phyloP scores from a whole-genome alignment of 352 stramenopile genomes.

The Phytopythium oedochilum region DNA sequence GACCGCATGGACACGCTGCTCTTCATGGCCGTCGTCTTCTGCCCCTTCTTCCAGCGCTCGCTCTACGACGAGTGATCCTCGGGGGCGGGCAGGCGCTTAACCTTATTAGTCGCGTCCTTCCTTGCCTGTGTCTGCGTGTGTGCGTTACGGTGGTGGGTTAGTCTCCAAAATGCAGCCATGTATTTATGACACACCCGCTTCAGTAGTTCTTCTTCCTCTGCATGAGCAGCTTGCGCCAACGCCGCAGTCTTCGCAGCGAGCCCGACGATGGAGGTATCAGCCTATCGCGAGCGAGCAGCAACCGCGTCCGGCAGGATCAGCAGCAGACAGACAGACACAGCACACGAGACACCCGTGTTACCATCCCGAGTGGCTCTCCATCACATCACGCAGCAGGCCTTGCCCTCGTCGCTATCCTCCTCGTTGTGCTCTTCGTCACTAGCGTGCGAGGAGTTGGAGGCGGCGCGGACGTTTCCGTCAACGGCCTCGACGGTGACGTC shows the following conservation, averaged over 20 bases:
- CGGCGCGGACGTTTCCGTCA: slow-evolving; percentile 1
- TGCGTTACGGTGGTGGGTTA: too few species aligned
- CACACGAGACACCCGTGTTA: neutral
- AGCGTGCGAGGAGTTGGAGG: neutral
- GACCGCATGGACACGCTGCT: slow-evolving; percentile 57
- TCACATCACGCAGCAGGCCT: slow-evolving; percentile 7
- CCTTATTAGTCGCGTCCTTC: neutral
- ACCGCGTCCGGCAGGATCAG: neutral
- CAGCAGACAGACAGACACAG: slow-evolving; percentile 7
- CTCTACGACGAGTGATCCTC: slow-evolving; percentile 20
- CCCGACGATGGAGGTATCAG: neutral
- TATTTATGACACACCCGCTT: neutral
- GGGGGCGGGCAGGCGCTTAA: too few species aligned
- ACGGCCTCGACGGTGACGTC: neutral
- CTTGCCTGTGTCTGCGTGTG: too few species aligned
- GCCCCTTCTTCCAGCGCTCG: slow-evolving; percentile 36
- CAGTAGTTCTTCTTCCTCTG: neutral
- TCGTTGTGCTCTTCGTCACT: neutral
- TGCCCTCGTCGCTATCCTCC: slow-evolving; percentile 17
- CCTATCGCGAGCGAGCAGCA: neutral
- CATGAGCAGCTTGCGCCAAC: too few species aligned
- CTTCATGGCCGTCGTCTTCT: slow-evolving; percentile 53
- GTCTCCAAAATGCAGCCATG: neutral
- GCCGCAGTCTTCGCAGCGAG: too few species aligned
- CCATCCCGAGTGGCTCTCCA: neutral